These are phyloP conservation scores for Uromyces viciae-fabae DNA, from an alignment of 1,284 basidiomycete species.

Conservation along the genomic window DNA sequence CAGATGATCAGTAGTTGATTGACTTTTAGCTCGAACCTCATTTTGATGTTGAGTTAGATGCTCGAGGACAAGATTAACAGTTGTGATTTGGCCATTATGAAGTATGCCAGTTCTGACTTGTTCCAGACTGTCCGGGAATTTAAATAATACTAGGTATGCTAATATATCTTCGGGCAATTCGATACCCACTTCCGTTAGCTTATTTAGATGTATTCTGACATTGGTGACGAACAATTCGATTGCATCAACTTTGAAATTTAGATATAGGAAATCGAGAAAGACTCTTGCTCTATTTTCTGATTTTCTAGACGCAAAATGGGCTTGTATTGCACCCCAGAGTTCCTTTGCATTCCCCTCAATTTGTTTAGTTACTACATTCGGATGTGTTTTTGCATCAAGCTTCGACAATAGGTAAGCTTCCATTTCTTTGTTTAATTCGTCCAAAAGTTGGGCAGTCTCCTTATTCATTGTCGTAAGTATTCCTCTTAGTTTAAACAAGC, in stretches of 20 bases:
- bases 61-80: background rate
- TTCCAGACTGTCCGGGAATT: background rate
- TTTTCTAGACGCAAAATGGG: background rate
- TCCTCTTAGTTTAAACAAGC: background rate
- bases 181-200: background rate
- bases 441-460: too few relatives aligned
- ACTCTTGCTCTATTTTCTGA: background rate
- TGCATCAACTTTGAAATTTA: background rate
- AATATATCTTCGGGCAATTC: background rate
- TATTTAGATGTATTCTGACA: background rate
- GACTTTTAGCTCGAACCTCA: background rate
- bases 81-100: background rate
- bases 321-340: background rate
- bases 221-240: background rate
- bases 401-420: background rate
- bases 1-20: background rate
- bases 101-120: background rate
- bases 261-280: background rate
- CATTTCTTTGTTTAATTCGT: background rate
- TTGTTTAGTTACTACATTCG: background rate
- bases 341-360: background rate
- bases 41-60: background rate
- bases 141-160: background rate
- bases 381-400: background rate
- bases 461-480: background rate